These are phyloP conservation scores for Verticillium klebahnii DNA, from an alignment of 2,329 filamentous ascomycete genomes.

Conservation along the genomic window DNA sequence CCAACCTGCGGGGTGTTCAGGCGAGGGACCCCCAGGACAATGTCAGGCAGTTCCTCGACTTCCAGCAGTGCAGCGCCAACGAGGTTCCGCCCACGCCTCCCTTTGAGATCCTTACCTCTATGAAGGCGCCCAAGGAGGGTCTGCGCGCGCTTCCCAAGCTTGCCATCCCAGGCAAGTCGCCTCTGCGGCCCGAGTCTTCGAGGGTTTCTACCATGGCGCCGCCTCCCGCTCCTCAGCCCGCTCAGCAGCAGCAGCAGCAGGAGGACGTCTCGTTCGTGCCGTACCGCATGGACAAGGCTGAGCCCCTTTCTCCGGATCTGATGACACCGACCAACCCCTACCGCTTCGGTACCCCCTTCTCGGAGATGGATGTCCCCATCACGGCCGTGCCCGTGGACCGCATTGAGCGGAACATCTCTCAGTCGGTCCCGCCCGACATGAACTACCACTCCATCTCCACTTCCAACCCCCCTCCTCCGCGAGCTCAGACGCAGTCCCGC, in stretches of 20 bases:
- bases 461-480: slow-evolving; percentile 28
- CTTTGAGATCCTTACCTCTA: slow-evolving; percentile 56
- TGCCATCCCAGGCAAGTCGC: slow-evolving; percentile 45
- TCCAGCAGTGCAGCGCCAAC: slow-evolving; percentile 61
- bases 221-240: slow-evolving; percentile 12
- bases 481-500: slow-evolving; percentile 45
- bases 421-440: slow-evolving; percentile 94
- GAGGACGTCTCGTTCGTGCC: slow-evolving; percentile 33
- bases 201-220: slow-evolving; percentile 20
- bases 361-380: slow-evolving; percentile 83
- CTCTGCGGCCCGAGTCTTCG: slow-evolving; percentile 20
- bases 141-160: slow-evolving; percentile 59
- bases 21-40: slow-evolving; percentile 84
- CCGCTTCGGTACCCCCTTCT: slow-evolving; percentile 80
- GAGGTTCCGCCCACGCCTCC: slow-evolving; percentile 67
- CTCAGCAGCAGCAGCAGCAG: slow-evolving; percentile 15
- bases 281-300: slow-evolving; percentile 47
- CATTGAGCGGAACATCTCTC: slow-evolving; percentile 72
- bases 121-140: slow-evolving; percentile 44
- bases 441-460: slow-evolving; percentile 54
- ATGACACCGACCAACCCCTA: slow-evolving; percentile 60
- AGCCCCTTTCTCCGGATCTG: slow-evolving; percentile 50
- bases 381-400: slow-evolving; percentile 68
- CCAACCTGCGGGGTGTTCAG: slow-evolving; percentile 64
- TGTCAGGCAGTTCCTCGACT: slow-evolving; percentile 83